Conservation (phyloP, 2,329 filamentous ascomycete species). For the Tricladium varicosporioides region DNA sequence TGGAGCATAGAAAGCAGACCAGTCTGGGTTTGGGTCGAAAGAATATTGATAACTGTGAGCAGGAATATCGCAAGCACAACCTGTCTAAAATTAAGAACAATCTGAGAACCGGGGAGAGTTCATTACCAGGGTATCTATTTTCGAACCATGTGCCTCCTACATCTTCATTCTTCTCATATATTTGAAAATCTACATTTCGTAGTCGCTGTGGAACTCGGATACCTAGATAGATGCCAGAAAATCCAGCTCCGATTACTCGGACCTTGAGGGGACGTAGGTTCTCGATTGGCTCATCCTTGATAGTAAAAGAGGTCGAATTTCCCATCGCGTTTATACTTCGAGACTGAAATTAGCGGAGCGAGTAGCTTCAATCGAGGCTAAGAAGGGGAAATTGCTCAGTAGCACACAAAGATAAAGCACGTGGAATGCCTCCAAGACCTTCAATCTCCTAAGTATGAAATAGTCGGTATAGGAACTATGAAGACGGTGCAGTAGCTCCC, state of each 20-base stretch:
- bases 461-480: too few species aligned
- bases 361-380: too few species aligned
- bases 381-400: too few species aligned
- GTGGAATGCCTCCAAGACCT: too few species aligned
- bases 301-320: conserved; percentile 11
- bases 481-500: too few species aligned
- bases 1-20: conserved; percentile 67
- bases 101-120: conserved; percentile 22
- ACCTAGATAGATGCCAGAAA: conserved; percentile 33
- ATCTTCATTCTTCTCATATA: conserved; percentile 54
- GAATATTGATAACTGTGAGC: conserved; percentile 62
- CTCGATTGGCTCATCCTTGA: conserved; percentile 29
- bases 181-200: conserved; percentile 34
- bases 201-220: conserved; percentile 31
- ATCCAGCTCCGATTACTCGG: conserved; percentile 33
- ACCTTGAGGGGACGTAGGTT: conserved; percentile 30
- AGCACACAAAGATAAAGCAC: too few species aligned
- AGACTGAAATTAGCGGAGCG: too few species aligned
- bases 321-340: not conserved
- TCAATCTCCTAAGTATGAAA: too few species aligned
- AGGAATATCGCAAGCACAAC: conserved; percentile 24
- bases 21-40: conserved; percentile 66
- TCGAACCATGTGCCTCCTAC: conserved; percentile 54
- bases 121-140: conserved; percentile 41
- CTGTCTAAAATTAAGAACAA: conserved; percentile 1